phyloP scores from a whole-genome alignment of 169 alveolate genomes.

The Ichthyophthirius multifiliis region DNA sequence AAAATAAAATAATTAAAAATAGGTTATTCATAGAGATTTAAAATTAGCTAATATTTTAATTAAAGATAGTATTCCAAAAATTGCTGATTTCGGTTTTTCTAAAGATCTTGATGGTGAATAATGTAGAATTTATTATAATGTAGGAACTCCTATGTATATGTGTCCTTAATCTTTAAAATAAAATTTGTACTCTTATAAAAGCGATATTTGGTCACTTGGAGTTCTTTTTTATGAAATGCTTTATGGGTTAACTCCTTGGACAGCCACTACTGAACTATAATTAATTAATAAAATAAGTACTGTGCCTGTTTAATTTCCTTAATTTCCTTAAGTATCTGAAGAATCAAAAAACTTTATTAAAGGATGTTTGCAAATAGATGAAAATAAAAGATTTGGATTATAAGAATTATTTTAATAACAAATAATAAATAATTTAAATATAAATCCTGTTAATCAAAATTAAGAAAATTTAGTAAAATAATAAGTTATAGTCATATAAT shows the following conservation, averaged over 20 bases:
- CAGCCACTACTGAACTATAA: not conserved
- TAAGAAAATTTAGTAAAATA: no score
- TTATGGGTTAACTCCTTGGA: constrained; percentile 22
- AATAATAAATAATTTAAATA: no score
- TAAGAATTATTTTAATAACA: constrained; percentile 19
- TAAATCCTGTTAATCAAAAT: no score
- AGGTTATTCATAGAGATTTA: constrained; percentile 42
- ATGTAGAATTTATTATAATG: constrained; percentile 35
- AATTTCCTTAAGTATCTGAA: constrained; percentile 23
- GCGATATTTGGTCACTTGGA: constrained; percentile 40
- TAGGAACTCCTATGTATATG: constrained; percentile 43
- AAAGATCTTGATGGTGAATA: constrained; percentile 21
- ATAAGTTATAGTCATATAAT: no score
- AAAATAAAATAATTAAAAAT: no score
- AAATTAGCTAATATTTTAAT: constrained; percentile 34
- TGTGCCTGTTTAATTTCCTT: constrained; percentile 15
- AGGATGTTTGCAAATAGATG: constrained; percentile 23
- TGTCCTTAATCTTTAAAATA: constrained; percentile 27
- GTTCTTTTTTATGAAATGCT: constrained; percentile 35
- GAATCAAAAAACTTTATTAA: constrained; percentile 23
- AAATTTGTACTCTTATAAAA: constrained; percentile 24
- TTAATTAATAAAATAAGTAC: not conserved
- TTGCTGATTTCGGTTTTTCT: constrained; percentile 44
- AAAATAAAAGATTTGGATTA: constrained; percentile 12
- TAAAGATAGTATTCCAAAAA: constrained; percentile 28